Base-by-base conservation (phyloP, 2,329 filamentous ascomycete species). In the Ustilaginoidea virens region DNA sequence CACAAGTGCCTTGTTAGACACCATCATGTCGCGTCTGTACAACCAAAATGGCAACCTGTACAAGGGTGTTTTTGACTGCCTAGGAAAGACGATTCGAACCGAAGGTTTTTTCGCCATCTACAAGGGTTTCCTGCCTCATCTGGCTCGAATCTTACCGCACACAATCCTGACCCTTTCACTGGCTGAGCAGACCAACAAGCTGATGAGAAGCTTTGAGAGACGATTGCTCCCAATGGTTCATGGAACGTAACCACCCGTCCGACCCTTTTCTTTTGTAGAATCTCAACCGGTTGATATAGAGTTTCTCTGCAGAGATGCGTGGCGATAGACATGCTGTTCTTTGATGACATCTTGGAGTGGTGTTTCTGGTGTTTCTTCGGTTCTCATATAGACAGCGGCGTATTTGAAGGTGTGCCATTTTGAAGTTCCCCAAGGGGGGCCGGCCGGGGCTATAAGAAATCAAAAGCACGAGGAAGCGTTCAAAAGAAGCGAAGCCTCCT, bases 41-140 rank as follows among this genome's bases (percentile, higher is more conserved):
- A 98, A 98, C 61, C 90, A 98, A 54, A 92, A 86, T 36, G 90
- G 90, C 29, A 92, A 94, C 50, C 67, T 98, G n/a, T 98, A 98
- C 63, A 76, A 69, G 41, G 80, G 86, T 33, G 82, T 92, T 4
- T 80, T 92, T 38, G 90, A 98, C 57, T 98, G 90, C 51, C 56
- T 96, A 35, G 72, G 69, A 50, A 86, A 93, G 59, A 98, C 90
- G 0, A 66, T 98, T 36, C 78, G 76, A 49, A 93, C 83, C 0
- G 90, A 98, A 52, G 90, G 90, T 14, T 45, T 93, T 29, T 58
- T 96, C 26, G 90, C 90, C 36, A 81, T 98, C 33, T 98, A 98
- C 65, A 98, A 98, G 63, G 90, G 90, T 34, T 94, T 92, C 62
- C 73, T 93, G 47, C 90, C 90, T 11, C 90, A 98, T 58, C 60